Evolutionary conservation across 2,329 filamentous ascomycete species (phyloP), one percentile per base, ranked within the genome.

Genomic region (Blastomyces percursus): DNA sequence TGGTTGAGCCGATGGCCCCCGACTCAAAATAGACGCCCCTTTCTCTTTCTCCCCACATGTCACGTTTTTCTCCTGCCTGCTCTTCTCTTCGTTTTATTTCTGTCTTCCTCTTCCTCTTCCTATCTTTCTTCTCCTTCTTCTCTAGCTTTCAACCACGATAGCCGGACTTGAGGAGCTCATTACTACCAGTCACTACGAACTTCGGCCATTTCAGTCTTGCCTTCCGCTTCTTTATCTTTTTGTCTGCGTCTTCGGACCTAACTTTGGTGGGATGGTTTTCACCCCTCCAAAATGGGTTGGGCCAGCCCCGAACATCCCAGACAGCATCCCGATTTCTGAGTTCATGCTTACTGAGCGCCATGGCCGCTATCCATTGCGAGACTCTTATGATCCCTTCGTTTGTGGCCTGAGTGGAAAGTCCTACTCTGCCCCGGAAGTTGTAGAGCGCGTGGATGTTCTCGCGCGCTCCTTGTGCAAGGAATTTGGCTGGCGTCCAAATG

Each of bases 281-380:
- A 69, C 71, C 57, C 71, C 79, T 51, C 72, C 77, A 21, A 65
- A 70, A 57, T 75, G 72, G 68, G 72, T 75, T 14, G 75, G 74
- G 42, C 65, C 74, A 50, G 67, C 80, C 57, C 72, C 72, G 75
- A 82, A 86, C 42, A 80, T 87, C 11, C 90, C 90, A 19, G 90
- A 94, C 73, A 84, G 84, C 38, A 81, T 95, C 67, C 81, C 90
- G 5, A 81, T 95, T 63, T 82, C 82, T 66, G 85, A 93, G 60
- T 95, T 95, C 74, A 86, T 95, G 78, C 82, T 86, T 64, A 83
- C 86, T 68, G 89, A 93, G 68, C 76, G 81, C 55, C 83, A 90
- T 70, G 89, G 89, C 44, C 84, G 90, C 56, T 75, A 78, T 60
- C 81, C 89, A 11, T 75, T 89, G 11, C 79, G 81, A 40, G 79